phyloP scores from a whole-genome alignment of 1,139 yeast genomes.

The Suhomyces maxii region DNA sequence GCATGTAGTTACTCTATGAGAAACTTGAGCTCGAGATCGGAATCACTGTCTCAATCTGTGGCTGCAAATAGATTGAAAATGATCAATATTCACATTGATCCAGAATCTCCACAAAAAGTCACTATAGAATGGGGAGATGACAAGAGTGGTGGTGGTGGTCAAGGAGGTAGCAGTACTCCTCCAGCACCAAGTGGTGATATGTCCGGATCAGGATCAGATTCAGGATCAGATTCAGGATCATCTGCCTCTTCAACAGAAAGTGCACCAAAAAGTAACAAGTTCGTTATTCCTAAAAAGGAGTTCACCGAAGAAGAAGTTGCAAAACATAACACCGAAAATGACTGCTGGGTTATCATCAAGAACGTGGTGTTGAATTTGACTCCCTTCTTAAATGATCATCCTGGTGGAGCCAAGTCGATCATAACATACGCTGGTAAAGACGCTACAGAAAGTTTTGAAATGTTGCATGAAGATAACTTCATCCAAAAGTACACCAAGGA shows the following conservation, averaged over 20 bases:
- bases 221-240: background rate
- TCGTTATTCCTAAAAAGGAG: constrained; percentile 43
- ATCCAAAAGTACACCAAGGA: constrained; percentile 48
- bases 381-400: constrained; percentile 74
- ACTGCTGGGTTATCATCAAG: constrained; percentile 87
- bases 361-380: constrained; percentile 85
- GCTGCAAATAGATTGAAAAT: constrained; percentile 42
- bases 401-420: constrained; percentile 82
- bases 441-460: constrained; percentile 79
- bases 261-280: constrained; percentile 14
- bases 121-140: constrained; percentile 28
- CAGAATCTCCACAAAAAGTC: constrained; percentile 29
- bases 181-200: background rate
- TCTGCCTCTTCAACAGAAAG: background rate
- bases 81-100: constrained; percentile 49
- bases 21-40: constrained; percentile 23
- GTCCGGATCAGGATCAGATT: background rate
- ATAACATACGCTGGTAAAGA: constrained; percentile 84
- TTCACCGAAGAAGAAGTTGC: constrained; percentile 56
- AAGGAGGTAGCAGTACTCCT: background rate
- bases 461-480: constrained; percentile 57
- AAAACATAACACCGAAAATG: constrained; percentile 60
- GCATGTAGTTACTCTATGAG: constrained; percentile 33
- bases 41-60: constrained; percentile 1
- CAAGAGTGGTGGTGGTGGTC: background rate